Evolutionary conservation across 345 rosid genomes (phyloP), one percentile per base, ranked within the genome.

Genomic region (Citrus hindsii): DNA sequence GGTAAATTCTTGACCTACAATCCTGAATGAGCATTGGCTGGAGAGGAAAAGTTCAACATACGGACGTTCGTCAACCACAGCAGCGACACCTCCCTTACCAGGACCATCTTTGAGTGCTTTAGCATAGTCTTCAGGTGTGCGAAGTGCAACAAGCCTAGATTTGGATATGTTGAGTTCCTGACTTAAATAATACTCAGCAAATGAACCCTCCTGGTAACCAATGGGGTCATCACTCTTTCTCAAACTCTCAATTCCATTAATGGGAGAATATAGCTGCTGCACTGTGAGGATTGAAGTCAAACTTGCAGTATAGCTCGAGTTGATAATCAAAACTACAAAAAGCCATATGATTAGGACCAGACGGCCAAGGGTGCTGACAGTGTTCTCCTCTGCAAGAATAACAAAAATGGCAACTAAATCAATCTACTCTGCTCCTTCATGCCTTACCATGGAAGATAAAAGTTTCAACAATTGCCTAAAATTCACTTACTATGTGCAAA

Each of bases 271-370:
- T 25, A 96, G 88, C 80, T 91, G 98, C 79, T 96, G 97, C 69
- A 96, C 98, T 21, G 99, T 95, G 71, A 95, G 90, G 63, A 93
- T 92, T 9, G 98, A 95, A 70, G 99, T 95, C 82, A 95, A 85
- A 85, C 96, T 92, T 55, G 99, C 98, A 16, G 99, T 95, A 92
- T 93, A 95, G 86, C 96, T 96, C 2, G 98, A 96, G 89, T 91
- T 96, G 81, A 96, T 88, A 77, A 96, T 92, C 73, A 93, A 83
- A 65, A 96, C 99, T 64, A 93, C 97, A 67, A 91, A 96, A 67
- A 96, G 92, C 99, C 98, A 94, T 83, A 94, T 89, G 71, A 93
- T 83, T 69, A 93, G 89, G 81, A 96, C 99, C 65, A 89, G 19
- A 30, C 97, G 91, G 46, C 97, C 99, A 60, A 96, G 93, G 71